Evolutionary conservation across 2,329 filamentous ascomycete species (phyloP).

Genomic region (Exophiala xenobiotica): DNA sequence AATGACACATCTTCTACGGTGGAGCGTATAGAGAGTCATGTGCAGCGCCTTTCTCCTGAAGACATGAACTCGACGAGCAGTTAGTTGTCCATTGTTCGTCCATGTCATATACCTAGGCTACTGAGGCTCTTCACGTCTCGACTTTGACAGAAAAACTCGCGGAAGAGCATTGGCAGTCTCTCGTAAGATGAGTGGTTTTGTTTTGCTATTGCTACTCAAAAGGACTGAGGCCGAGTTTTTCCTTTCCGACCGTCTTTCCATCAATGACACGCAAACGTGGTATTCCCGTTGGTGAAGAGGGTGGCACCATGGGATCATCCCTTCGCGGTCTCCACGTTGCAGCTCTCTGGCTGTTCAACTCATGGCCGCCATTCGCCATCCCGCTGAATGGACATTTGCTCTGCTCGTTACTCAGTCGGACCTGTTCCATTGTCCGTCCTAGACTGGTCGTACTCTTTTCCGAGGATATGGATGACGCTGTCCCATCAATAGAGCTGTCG

Average conservation of each 20-base stretch:
- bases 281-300: constrained; percentile 13
- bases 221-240: constrained; percentile 21
- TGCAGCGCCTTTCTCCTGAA: too few species aligned
- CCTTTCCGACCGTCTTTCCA: constrained; percentile 23
- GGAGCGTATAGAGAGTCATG: background rate
- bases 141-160: too few species aligned
- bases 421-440: constrained; percentile 20
- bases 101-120: too few species aligned
- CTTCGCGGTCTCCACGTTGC: constrained; percentile 14
- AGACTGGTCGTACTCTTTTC: constrained; percentile 21
- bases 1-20: background rate
- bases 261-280: constrained; percentile 22
- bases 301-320: background rate
- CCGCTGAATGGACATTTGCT: constrained; percentile 23
- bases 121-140: too few species aligned
- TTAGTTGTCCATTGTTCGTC: too few species aligned
- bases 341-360: constrained; percentile 16
- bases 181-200: too few species aligned
- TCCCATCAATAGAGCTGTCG: constrained; percentile 4
- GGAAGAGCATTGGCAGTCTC: too few species aligned
- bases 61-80: too few species aligned
- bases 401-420: constrained; percentile 9
- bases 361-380: constrained; percentile 1
- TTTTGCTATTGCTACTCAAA: too few species aligned
- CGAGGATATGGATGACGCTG: constrained; percentile 16